A percentile compares a stretch with the other conserved stretches of the same genome.
Conservation (phyloP, 148 eudicot species). For the Vaccinium myrtillus region DNA sequence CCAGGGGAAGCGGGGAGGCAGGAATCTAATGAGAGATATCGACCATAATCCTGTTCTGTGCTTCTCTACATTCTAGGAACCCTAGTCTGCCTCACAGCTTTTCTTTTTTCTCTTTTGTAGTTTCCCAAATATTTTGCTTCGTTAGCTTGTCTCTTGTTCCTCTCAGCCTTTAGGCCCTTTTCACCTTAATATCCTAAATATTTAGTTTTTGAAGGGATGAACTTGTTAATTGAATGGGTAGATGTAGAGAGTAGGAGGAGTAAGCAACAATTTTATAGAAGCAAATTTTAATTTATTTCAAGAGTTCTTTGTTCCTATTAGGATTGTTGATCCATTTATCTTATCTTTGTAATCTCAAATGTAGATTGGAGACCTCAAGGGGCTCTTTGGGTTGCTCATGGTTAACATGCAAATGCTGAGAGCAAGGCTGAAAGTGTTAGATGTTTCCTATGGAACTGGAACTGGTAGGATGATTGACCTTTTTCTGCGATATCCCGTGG, state of each 20-base stretch:
- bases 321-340: not conserved
- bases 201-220: not conserved
- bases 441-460: constrained; percentile 68
- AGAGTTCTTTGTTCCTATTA: not conserved
- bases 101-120: not conserved
- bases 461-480: constrained; percentile 46
- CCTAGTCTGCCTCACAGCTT: not conserved
- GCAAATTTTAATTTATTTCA: not conserved
- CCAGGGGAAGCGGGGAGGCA: not conserved
- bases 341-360: constrained; percentile 13
- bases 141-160: not conserved
- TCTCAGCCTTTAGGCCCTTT: not conserved
- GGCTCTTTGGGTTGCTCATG: constrained; percentile 70
- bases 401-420: constrained; percentile 75
- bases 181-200: not conserved
- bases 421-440: constrained; percentile 77
- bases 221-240: not conserved
- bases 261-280: not conserved
- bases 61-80: not conserved
- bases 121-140: not conserved
- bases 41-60: not conserved
- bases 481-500: not conserved
- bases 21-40: not conserved
- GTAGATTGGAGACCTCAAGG: constrained; percentile 93
- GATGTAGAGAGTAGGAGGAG: not conserved